Evolutionary conservation across 2,329 filamentous ascomycete genomes (phyloP), one percentile per base, ranked within the genome.

Genomic region (Dryadomyces quercivorus): DNA sequence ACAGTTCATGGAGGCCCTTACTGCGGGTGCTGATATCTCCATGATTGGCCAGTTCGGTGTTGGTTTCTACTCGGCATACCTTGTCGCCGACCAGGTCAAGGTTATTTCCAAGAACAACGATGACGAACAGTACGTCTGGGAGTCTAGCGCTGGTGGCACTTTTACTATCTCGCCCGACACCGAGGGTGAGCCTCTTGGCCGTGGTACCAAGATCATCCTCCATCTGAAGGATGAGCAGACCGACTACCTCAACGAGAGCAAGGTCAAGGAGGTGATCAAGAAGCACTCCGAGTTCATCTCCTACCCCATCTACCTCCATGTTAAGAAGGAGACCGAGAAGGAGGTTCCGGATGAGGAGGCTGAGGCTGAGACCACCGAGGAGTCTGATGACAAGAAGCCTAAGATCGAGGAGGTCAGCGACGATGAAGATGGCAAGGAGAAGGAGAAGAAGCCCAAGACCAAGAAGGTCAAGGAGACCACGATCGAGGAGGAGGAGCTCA

Each of bases 261-360:
- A 92, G 82, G 86, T 98, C 81, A 98, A 98, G 88, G 93, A 98
- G 82, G 92, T 98, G 63, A 91, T 98, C 81, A 97, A 97, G 90
- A 98, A 98, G 88, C 93, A 98, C 87, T 97, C 93, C 70, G 93
- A 98, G 80, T 98, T 98, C 83, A 98, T 98, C 80, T 97, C 93
- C 52, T 98, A 98, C 83, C 93, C 93, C 70, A 98, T 98, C 86
- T 98, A 96, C 83, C 92, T 98, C 64, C 93, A 98, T 79, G 91
- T 98, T 69, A 76, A 87, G 73, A 98, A 98, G 87, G 93, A 98
- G 88, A 91, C 85, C 62, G 93, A 98, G 88, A 96, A 82, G 67
- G 93, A 98, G 81, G 90, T 97, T 61, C 92, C 92, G 61, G 93
- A 97, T 70, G 92, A 97, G 80, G 90, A 95, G 52, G 88, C 82